phyloP scores from a whole-genome alignment of 2,329 filamentous ascomycete species.

The Karstenula rhodostoma region DNA sequence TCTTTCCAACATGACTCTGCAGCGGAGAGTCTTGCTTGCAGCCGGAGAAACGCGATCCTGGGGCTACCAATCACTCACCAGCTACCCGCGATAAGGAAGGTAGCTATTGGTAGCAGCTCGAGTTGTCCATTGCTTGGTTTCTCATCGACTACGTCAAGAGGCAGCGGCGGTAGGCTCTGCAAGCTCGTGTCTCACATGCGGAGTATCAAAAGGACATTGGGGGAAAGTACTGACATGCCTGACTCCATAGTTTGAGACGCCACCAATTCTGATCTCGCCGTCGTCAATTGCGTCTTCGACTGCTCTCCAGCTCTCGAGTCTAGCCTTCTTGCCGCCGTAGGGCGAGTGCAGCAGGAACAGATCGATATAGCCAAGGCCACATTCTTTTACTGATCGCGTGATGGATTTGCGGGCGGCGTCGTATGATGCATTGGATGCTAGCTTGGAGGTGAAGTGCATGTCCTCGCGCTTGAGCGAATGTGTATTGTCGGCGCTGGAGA shows the following conservation, averaged over 20 bases:
- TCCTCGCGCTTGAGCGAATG: conserved; percentile 68
- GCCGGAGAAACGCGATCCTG: conserved; percentile 3
- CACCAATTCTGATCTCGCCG: conserved; percentile 74
- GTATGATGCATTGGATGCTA: conserved; percentile 73
- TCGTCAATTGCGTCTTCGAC: conserved; percentile 77
- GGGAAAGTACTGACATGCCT: conserved; percentile 65
- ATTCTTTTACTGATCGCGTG: conserved; percentile 68
- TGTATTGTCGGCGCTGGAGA: conserved; percentile 58
- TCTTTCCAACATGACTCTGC: background rate
- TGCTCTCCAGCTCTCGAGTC: conserved; percentile 77
- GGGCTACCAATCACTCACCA: background rate
- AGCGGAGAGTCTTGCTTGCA: background rate
- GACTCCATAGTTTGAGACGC: conserved; percentile 81
- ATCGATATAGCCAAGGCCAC: conserved; percentile 77
- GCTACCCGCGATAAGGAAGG: background rate
- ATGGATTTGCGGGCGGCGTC: conserved; percentile 73
- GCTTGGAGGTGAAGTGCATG: conserved; percentile 82
- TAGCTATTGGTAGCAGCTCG: conserved; percentile 1
- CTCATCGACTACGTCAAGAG: background rate
- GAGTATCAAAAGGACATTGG: background rate
- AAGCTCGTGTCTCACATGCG: conserved; percentile 5
- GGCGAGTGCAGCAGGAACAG: conserved; percentile 82
- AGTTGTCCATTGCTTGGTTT: background rate
- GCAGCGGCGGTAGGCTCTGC: background rate
- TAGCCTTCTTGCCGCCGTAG: conserved; percentile 73